A percentile compares a stretch with the other conserved stretches of the same genome.
Evolutionary conservation across 176 grass and related monocot genomes (phyloP).

Genomic region (Typha latifolia): DNA sequence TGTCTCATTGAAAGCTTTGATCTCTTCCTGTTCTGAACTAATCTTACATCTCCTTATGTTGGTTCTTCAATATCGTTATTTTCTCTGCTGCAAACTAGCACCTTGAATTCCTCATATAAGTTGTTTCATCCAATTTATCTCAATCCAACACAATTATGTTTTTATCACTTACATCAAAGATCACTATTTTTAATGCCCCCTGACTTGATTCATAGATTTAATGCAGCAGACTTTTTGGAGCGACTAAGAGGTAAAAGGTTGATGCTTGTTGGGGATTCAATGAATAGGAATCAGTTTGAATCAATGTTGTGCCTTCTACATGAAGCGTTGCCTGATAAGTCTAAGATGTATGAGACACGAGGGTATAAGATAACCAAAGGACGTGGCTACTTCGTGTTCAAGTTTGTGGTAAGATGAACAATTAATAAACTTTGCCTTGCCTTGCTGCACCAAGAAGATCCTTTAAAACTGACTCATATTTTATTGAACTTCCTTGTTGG

Average conservation of each 20-base stretch:
- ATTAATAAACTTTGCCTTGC: neutral
- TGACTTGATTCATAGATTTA: conserved; percentile 65
- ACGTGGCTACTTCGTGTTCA: conserved; percentile 87
- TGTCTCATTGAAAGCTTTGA: too few species aligned
- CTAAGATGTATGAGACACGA: conserved; percentile 79
- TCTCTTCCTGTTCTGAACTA: too few species aligned
- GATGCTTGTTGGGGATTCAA: conserved; percentile 92
- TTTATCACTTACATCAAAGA: conserved; percentile 12
- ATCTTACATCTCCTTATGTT: too few species aligned
- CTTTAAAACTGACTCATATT: too few species aligned
- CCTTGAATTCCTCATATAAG: neutral
- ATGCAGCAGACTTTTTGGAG: conserved; percentile 77
- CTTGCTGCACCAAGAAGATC: neutral
- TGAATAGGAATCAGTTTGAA: conserved; percentile 97
- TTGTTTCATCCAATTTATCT: neutral
- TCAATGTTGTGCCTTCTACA: conserved; percentile 72
- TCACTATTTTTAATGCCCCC: neutral
- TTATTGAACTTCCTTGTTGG: too few species aligned
- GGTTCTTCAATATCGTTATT: neutral
- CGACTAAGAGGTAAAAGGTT: conserved; percentile 61
- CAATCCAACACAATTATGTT: neutral
- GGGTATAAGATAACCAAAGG: conserved; percentile 86
- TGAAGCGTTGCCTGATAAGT: conserved; percentile 55
- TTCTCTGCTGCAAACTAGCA: neutral
- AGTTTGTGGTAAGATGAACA: conserved; percentile 48